Evolutionary conservation across 2,329 filamentous ascomycete species (phyloP).

Genomic region (Lachnellula occidentalis): DNA sequence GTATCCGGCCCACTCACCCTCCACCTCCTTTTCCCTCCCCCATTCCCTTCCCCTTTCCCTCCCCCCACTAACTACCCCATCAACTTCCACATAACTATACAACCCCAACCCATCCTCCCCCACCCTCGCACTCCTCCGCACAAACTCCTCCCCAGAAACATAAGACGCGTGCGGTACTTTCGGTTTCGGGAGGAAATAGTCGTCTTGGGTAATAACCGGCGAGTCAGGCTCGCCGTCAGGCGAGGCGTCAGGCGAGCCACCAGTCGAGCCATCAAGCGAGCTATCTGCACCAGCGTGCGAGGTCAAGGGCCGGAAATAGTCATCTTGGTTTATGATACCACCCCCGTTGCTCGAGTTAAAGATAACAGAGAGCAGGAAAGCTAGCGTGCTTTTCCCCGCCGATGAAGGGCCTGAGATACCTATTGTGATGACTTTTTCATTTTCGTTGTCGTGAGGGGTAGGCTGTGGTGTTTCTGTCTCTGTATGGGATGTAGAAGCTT

Average conservation of each 20-base stretch:
- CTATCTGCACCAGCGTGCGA: too few relatives aligned
- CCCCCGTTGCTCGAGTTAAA: neutral
- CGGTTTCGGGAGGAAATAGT: too few relatives aligned
- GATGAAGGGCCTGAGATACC: slow-evolving; percentile 21
- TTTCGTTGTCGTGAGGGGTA: too few relatives aligned
- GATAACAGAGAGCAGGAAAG: slow-evolving; percentile 16
- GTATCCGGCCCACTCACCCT: slow-evolving; percentile 12
- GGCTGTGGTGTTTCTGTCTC: too few relatives aligned
- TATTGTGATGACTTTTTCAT: neutral
- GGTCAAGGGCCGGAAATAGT: slow-evolving; percentile 13
- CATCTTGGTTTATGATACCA: slow-evolving; percentile 19
- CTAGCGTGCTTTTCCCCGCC: slow-evolving; percentile 22
- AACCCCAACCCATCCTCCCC: slow-evolving; percentile 1
- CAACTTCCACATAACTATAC: neutral
- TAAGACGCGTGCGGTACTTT: too few relatives aligned
- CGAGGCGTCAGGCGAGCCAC: too few relatives aligned
- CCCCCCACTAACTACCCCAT: neutral
- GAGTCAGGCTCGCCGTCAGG: neutral
- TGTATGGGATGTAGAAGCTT: too few relatives aligned
- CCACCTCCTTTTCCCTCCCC: neutral
- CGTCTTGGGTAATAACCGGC: too few relatives aligned
- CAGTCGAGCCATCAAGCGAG: too few relatives aligned
- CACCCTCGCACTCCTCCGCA: neutral
- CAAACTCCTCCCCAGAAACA: neutral
- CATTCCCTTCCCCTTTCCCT: neutral